Evolutionary conservation across 805 yeast species (phyloP).

Genomic region (Yarrowia sp.): DNA sequence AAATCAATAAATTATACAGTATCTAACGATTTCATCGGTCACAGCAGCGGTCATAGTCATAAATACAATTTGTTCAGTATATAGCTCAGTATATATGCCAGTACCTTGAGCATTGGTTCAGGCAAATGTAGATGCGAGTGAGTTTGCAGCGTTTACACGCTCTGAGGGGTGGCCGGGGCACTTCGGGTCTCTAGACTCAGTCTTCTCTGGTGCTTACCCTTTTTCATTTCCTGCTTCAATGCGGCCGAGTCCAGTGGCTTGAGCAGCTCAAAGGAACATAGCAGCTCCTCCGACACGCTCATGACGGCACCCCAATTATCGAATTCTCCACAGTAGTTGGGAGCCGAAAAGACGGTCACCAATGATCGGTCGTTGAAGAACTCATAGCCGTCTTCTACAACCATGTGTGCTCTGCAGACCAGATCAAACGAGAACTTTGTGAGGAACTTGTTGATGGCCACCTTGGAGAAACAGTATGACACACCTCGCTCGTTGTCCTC

Average conservation of each 20-base stretch:
- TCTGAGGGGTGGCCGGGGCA: constrained; percentile 26
- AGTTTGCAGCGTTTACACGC: constrained; percentile 10
- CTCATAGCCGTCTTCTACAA: constrained; percentile 77
- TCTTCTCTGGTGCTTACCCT: constrained; percentile 85
- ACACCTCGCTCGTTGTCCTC: constrained; percentile 86
- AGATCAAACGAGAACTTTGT: constrained; percentile 74
- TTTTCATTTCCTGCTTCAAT: constrained; percentile 89
- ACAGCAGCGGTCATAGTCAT: background rate
- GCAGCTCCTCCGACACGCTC: constrained; percentile 89
- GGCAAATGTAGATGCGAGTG: constrained; percentile 16
- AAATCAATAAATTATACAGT: background rate
- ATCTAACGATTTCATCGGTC: too few species aligned
- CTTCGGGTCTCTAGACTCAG: constrained; percentile 40
- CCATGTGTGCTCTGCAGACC: constrained; percentile 87
- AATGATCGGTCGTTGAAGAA: constrained; percentile 68
- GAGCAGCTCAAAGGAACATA: constrained; percentile 88
- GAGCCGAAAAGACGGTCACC: constrained; percentile 73
- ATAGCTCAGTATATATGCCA: constrained; percentile 21
- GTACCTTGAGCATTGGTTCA: constrained; percentile 19
- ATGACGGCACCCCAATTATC: constrained; percentile 98
- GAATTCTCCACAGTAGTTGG: constrained; percentile 78
- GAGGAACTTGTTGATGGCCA: constrained; percentile 74
- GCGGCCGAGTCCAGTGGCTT: constrained; percentile 94
- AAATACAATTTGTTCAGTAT: constrained; percentile 19
- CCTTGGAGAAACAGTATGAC: constrained; percentile 73